Evolutionary conservation across 371 early-diverging fungal genomes (phyloP).

Genomic region (Mucor saturninus): DNA sequence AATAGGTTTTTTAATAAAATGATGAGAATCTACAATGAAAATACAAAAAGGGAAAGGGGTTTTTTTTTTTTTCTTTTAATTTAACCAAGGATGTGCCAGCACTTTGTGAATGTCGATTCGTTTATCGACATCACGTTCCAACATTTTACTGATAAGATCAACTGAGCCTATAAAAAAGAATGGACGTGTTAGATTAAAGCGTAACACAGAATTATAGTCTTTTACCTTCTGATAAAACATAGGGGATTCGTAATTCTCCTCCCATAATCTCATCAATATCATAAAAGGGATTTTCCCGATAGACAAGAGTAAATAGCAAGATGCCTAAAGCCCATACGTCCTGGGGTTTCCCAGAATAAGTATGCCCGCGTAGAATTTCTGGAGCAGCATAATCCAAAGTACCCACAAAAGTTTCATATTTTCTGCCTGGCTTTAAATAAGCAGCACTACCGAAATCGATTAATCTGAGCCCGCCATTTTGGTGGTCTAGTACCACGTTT

Average conservation of each 20-base stretch:
- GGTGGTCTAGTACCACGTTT: conserved; percentile 70
- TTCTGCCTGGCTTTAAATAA: conserved; percentile 60
- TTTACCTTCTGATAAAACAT: conserved; percentile 65
- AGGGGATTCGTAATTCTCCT: conserved; percentile 69
- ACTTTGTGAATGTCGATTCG: conserved; percentile 62
- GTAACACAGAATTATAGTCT: not conserved
- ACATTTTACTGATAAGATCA: conserved; percentile 60
- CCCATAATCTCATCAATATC: conserved; percentile 76
- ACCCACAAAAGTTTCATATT: conserved; percentile 77
- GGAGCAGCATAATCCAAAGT: conserved; percentile 79
- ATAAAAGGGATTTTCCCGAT: conserved; percentile 83
- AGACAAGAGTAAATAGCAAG: conserved; percentile 80
- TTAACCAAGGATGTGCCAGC: conserved; percentile 62
- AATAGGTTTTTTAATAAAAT: not conserved
- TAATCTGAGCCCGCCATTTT: conserved; percentile 53
- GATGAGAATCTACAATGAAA: not conserved
- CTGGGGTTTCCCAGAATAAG: conserved; percentile 76
- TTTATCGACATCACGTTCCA: conserved; percentile 56
- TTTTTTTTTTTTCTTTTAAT: conserved; percentile 2
- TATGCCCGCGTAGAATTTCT: conserved; percentile 71
- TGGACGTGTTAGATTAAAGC: not conserved
- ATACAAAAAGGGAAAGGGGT: not conserved
- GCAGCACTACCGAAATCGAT: conserved; percentile 83
- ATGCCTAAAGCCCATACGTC: conserved; percentile 89
- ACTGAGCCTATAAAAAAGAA: conserved; percentile 44